These are phyloP conservation scores for Aristolochia californica DNA, from an alignment of 164 flowering plant genomes.

Conservation along the genomic window DNA sequence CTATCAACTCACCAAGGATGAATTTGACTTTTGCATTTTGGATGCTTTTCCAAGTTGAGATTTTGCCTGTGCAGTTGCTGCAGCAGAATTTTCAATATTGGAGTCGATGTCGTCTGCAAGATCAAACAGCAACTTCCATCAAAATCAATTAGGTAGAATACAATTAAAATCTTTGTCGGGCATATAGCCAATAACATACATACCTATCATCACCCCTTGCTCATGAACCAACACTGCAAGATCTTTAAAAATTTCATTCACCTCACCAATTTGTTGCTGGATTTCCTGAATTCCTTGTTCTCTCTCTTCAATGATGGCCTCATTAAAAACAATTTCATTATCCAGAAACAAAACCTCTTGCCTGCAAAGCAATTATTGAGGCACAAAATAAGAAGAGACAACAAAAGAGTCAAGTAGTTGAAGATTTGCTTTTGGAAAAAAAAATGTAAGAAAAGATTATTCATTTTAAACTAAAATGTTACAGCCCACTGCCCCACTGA, in stretches of 20 bases:
- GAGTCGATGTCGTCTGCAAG: constrained; percentile 73
- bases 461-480: too few species aligned
- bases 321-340: constrained; percentile 55
- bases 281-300: constrained; percentile 75
- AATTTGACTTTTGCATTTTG: constrained; percentile 79
- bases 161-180: background rate
- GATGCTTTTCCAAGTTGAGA: constrained; percentile 77
- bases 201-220: constrained; percentile 76
- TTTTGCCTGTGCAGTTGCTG: constrained; percentile 66
- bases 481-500: too few species aligned
- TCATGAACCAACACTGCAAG: constrained; percentile 64
- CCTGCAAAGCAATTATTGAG: constrained; percentile 18
- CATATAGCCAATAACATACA: background rate
- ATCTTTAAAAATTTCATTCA: constrained; percentile 74
- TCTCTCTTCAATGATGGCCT: constrained; percentile 72
- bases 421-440: too few species aligned
- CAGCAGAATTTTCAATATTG: constrained; percentile 50
- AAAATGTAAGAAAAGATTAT: too few species aligned
- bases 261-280: constrained; percentile 69
- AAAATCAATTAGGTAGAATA: background rate
- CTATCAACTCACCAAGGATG: constrained; percentile 59
- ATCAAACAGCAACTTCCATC: background rate
- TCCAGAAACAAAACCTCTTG: constrained; percentile 47
- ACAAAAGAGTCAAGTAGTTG: too few species aligned
- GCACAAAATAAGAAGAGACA: background rate